Base-by-base conservation (phyloP, 139 green algal genomes). In the Astrephomene gubernaculifera region DNA sequence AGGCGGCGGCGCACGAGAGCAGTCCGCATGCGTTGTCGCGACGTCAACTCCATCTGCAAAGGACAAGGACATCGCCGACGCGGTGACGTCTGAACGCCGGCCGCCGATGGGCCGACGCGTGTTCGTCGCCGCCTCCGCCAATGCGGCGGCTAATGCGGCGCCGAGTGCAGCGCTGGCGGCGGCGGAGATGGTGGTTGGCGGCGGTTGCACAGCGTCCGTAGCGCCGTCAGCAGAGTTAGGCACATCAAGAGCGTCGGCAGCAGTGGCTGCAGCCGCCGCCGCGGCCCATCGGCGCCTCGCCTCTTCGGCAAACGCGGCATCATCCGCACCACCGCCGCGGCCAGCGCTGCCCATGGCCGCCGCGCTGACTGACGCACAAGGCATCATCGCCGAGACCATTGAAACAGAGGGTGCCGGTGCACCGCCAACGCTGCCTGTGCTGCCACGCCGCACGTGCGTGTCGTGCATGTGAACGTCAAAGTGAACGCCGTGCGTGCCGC, bases 51-150 rank as follows among this genome's bases (percentile, higher is more conserved):
- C 71, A n/a, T 49, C 71, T 2, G 71, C 71, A 6, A 80, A 38
- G 31, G 71, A 80, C 45, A 80, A 38, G n/a, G 71, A 79, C 71
- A 80, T 67, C 31, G 71, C 71, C 12, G n/a, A n/a, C n/a, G 49
- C 71, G 52, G 45, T 80, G 31, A 80, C 49, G 49, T 80, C 71
- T 10, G 71, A 80, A 5, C 45, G 49, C 33, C 71, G 41, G 70
- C 43, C 44, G 25, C 17, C 25, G 2, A 35, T 33, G 14, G 65
- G 65, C 33, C 65, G 65, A 22, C 70, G 70, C 29, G 44, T n/a
- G n/a, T n/a, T n/a, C n/a, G n/a, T n/a, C n/a, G n/a, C n/a, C n/a
- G n/a, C n/a, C n/a, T n/a, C 61, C 61, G 61, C 61, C 61, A n/a
- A 3, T 25, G 43, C 35, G 71, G 44, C 52, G 71, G 29, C 71